Percentiles rank a stretch among this genome's conserved stretches.
Evolutionary conservation across 2,329 filamentous ascomycete species (phyloP).

Genomic region (Pseudonectria buxi): DNA sequence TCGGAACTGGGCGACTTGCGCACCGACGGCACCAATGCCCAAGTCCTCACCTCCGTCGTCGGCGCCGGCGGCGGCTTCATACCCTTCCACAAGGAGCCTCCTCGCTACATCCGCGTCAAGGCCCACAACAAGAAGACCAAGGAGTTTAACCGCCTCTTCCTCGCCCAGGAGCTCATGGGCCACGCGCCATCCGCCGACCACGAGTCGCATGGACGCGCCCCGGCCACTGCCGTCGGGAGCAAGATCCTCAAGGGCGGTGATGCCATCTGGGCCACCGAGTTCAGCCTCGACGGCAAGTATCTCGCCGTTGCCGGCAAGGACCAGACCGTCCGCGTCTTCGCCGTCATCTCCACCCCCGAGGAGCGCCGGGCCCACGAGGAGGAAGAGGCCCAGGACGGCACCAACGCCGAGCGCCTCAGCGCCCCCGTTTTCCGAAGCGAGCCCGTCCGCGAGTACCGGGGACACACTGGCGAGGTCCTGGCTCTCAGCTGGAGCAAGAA

Average conservation of each 20-base stretch:
- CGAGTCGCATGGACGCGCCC: conserved; percentile 22
- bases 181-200: conserved; percentile 34
- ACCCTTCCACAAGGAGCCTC: conserved; percentile 80
- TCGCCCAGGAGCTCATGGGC: conserved; percentile 83
- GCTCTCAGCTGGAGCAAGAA: conserved; percentile 99
- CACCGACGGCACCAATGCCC: conserved; percentile 74
- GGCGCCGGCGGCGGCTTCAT: conserved; percentile 66
- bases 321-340: conserved; percentile 77
- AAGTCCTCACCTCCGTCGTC: conserved; percentile 71
- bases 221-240: conserved; percentile 33
- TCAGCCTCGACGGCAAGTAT: conserved; percentile 86
- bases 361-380: conserved; percentile 69
- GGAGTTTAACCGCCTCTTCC: conserved; percentile 81
- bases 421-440: conserved; percentile 84
- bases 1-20: conserved; percentile 64
- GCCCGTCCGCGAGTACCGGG: conserved; percentile 71
- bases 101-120: conserved; percentile 82
- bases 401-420: conserved; percentile 57
- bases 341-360: conserved; percentile 74
- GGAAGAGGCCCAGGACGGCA: conserved; percentile 37
- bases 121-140: conserved; percentile 71
- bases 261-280: conserved; percentile 87
- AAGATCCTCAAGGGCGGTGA: conserved; percentile 43
- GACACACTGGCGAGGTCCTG: conserved; percentile 78
- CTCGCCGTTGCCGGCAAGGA: conserved; percentile 91